phyloP scores from a whole-genome alignment of 2,329 filamentous ascomycete genomes.

The Incumbomyces delicatus region DNA sequence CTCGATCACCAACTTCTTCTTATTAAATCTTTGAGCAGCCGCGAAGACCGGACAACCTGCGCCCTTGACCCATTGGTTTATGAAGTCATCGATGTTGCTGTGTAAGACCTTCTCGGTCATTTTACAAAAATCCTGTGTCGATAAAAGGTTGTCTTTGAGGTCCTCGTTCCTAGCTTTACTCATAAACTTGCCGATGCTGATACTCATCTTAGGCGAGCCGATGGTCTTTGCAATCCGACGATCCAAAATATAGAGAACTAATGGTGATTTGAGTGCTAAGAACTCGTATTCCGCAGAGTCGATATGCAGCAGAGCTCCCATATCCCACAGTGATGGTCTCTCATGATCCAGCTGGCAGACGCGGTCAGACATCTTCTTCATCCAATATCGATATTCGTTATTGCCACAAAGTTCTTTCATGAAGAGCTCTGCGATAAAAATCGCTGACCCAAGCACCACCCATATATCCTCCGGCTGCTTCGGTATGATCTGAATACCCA shows the following conservation, averaged over 20 bases:
- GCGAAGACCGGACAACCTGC: slow-evolving; percentile 82
- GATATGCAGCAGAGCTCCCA: slow-evolving; percentile 67
- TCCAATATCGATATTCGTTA: slow-evolving; percentile 85
- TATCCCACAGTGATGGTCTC: slow-evolving; percentile 69
- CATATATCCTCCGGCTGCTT: slow-evolving; percentile 73
- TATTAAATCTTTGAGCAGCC: slow-evolving; percentile 86
- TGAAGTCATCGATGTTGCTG: slow-evolving; percentile 79
- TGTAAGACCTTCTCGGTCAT: slow-evolving; percentile 83
- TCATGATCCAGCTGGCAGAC: slow-evolving; percentile 73
- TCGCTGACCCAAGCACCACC: slow-evolving; percentile 80
- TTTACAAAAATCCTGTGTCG: slow-evolving; percentile 66
- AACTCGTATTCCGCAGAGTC: slow-evolving; percentile 84
- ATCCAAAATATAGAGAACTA: slow-evolving; percentile 90
- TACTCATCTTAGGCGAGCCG: slow-evolving; percentile 70
- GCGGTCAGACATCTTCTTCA: slow-evolving; percentile 73
- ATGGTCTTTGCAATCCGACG: slow-evolving; percentile 81
- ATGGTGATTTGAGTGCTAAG: slow-evolving; percentile 76
- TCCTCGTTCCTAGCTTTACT: slow-evolving; percentile 77
- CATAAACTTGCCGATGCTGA: slow-evolving; percentile 77
- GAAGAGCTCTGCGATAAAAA: slow-evolving; percentile 91
- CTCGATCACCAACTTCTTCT: slow-evolving; percentile 91
- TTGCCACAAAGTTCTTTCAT: slow-evolving; percentile 85
- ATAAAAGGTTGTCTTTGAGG: slow-evolving; percentile 59
- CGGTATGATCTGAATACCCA: slow-evolving; percentile 83
- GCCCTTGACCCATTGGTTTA: slow-evolving; percentile 83